Base-by-base conservation (phyloP, 306 rosid species). In the Biancaea sappan region DNA sequence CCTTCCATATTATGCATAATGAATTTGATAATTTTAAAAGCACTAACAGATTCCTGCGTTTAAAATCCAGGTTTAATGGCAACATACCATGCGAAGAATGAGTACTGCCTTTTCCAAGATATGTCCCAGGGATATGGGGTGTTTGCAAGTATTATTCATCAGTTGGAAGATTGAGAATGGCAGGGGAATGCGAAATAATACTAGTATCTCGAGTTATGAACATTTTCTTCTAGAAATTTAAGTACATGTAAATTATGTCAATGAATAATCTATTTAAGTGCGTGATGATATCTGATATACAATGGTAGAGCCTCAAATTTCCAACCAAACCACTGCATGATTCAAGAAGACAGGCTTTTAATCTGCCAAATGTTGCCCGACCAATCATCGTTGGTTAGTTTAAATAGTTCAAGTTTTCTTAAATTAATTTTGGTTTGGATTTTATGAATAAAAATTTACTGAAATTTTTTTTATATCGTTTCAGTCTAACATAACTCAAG, bases 21-120 rank as follows among this genome's bases (percentile, higher is more conserved):
- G 58, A 51, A 43, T 67, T 19, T 18, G 2, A 34, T n/a, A 61
- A 8, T 32, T 9, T 38, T 25, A 18, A 35, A 26, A 35, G 26
- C 75, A 15, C 59, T 28, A 29, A 31, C 47, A 71, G 31, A 67
- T 46, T 62, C 85, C 14, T 72, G 32, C 40, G 21, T 69, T 81
- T 59, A 44, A 35, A 21, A 65, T 83, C 32, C 92, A 94, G 99
- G 99, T 63, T 77, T 94, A 66, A 84, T 90, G 93, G 84, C 89
- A 40, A 86, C 95, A 12, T 92, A 94, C 87, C 99, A 94, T 77
- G 99, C 96, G 74, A 66, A 90, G 81, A 92, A 94, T 46, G 99
- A 94, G 86, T 92, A 94, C 74, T 94, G 99, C 79, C 93, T 88
- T 47, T 82, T 92, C 38, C 35, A 90, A 21, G 97, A 92, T 60